Base-by-base conservation (phyloP, 106 monocot genomes). In the Dioscorea dumetorum region DNA sequence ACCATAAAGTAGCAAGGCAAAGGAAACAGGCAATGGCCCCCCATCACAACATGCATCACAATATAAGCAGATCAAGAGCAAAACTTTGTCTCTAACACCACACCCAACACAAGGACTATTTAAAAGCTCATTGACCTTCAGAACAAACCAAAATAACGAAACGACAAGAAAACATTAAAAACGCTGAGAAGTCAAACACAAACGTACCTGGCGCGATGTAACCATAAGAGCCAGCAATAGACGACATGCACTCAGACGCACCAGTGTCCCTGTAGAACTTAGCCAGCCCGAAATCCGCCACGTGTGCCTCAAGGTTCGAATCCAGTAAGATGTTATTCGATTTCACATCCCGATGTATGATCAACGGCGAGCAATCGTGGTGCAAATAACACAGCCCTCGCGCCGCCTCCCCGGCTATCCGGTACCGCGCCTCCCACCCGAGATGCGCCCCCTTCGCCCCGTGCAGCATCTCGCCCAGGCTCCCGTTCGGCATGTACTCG, bases 401-500 rank as follows among this genome's bases (percentile, higher is more conserved):
- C 23, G 94, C 94, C 20, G 94, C 85, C 73, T 91, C 91, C 6
- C 64, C 73, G 24, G 94, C 94, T 22, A 95, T 85, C n/a, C 88
- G 78, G 54, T 68, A 72, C 76, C 94, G 63, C 20, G 69, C 67
- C 22, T 75, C 77, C 94, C 94, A 95, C n/a, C 85, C 81, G 31
- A 95, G 77, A 35, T 83, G 91, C 3, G 74, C 91, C 5, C 91
- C 91, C 67, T 91, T 95, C 33, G 65, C 65, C n/a, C 95, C 95
- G 60, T 95, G 91, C 49, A 95, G 73, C 72, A 95, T 78, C 80
- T 88, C 91, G 11, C 95, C 95, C 17, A 95, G 54, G 67, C 88
- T 88, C 7, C 95, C 91, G 19, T 87, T 89, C 0, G 86, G 86
- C 95, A 91, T 92, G 95, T 89, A 97, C 82, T 97, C 91, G 61